These are phyloP conservation scores for Beauveria sp. DNA, from an alignment of 2,329 filamentous ascomycete species.

Conservation along the genomic window DNA sequence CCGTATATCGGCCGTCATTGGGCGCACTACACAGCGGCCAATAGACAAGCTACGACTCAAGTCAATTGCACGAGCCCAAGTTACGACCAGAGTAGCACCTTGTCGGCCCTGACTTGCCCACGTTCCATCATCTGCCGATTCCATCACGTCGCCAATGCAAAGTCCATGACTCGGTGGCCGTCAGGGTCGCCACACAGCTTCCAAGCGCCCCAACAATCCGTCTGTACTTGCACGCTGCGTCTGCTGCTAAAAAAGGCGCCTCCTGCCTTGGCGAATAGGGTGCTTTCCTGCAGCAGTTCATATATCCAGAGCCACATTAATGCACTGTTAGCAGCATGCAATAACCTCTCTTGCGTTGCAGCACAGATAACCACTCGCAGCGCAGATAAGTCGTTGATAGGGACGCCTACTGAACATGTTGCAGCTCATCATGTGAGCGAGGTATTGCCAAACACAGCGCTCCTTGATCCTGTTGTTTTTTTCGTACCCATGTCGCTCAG, in stretches of 20 bases:
- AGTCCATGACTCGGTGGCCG: not conserved
- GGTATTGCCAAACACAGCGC: not conserved
- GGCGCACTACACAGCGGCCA: not conserved
- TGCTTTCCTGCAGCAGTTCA: constrained; percentile 4
- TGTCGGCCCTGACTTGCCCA: constrained; percentile 1
- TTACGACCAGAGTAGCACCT: not conserved
- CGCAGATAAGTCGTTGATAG: no score
- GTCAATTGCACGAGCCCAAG: not conserved
- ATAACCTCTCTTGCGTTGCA: not conserved
- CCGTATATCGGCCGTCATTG: not conserved
- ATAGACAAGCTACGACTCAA: not conserved
- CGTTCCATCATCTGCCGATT: not conserved
- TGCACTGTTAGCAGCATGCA: not conserved
- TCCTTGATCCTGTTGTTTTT: not conserved
- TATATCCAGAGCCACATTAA: not conserved
- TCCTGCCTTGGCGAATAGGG: not conserved
- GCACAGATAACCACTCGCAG: not conserved
- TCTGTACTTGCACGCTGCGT: not conserved
- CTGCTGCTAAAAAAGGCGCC: not conserved
- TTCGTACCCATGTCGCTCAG: not conserved
- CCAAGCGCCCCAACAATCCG: not conserved
- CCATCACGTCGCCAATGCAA: not conserved
- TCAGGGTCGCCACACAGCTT: not conserved
- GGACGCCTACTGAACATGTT: not conserved
- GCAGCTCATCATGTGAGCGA: not conserved